Percentiles rank a stretch among this genome's conserved stretches.
Evolutionary conservation across 306 rosid genomes (phyloP).

Genomic region (Vigna radiata): DNA sequence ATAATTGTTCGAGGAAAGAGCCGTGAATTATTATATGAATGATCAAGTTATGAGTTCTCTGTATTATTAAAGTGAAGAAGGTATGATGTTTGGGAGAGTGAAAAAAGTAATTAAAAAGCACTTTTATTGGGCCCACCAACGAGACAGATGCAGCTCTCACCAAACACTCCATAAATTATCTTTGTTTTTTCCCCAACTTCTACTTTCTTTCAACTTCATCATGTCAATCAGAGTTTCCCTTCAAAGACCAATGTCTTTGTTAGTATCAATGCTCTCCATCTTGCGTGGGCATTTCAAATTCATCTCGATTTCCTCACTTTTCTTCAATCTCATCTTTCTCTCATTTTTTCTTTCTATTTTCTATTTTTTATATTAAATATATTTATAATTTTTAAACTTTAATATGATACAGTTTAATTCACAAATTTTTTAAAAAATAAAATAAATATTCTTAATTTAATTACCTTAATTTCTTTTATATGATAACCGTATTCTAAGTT

Average conservation of each 20-base stretch:
- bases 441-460: too few species aligned
- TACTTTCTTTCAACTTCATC: background rate
- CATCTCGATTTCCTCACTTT: background rate
- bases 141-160: background rate
- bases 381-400: too few species aligned
- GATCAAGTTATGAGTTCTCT: too few species aligned
- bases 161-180: background rate
- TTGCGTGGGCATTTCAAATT: background rate
- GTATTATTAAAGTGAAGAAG: background rate
- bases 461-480: too few species aligned
- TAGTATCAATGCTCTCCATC: background rate
- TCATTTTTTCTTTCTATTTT: too few species aligned
- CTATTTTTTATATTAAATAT: too few species aligned
- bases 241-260: background rate
- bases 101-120: constrained; percentile 19
- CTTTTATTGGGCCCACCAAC: background rate
- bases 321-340: too few species aligned
- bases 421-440: too few species aligned
- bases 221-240: background rate
- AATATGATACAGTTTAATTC: too few species aligned
- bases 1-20: too few species aligned
- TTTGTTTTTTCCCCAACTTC: background rate
- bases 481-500: too few species aligned
- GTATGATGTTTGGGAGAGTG: background rate
- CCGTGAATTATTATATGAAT: too few species aligned